Percentiles rank a stretch among this genome's conserved stretches.
Conservation (phyloP, 2,329 filamentous ascomycete genomes). For the Microdochium trichocladiopsis region DNA sequence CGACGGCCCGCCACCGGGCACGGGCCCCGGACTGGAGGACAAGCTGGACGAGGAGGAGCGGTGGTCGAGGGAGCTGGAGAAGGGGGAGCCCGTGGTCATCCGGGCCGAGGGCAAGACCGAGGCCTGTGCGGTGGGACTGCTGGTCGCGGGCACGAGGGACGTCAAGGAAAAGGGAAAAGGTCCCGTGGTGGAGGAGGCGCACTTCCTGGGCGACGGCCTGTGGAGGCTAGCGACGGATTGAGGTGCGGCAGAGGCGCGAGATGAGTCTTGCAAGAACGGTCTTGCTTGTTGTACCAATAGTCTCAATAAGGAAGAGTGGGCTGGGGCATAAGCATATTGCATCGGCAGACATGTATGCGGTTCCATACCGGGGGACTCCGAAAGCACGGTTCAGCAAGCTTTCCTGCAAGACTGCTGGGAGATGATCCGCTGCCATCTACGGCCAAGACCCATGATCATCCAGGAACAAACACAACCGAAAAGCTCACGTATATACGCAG, state of each 20-base stretch:
- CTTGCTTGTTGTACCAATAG: too few relatives aligned
- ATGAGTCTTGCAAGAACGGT: not conserved
- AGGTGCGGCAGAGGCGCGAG: slow-evolving; percentile 13
- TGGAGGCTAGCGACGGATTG: slow-evolving; percentile 64
- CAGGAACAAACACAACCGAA: too few relatives aligned
- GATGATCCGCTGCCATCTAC: too few relatives aligned
- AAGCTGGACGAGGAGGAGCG: slow-evolving; percentile 39
- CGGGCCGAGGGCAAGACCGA: slow-evolving; percentile 90
- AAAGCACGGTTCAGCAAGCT: too few relatives aligned
- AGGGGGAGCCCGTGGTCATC: slow-evolving; percentile 80
- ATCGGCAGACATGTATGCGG: too few relatives aligned
- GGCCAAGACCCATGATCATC: too few relatives aligned
- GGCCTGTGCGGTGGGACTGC: slow-evolving; percentile 77
- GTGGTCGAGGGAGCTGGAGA: slow-evolving; percentile 62
- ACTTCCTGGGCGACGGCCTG: slow-evolving; percentile 89
- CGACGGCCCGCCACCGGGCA: slow-evolving; percentile 18
- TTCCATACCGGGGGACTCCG: too few relatives aligned
- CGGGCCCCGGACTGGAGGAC: slow-evolving; percentile 23
- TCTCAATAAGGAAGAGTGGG: too few relatives aligned
- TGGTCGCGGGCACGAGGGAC: slow-evolving; percentile 82
- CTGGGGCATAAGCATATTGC: too few relatives aligned
- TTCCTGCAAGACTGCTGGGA: too few relatives aligned
- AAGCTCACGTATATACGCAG: too few relatives aligned
- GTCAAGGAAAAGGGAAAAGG: slow-evolving; percentile 94
- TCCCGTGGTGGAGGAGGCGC: slow-evolving; percentile 85